A percentile compares a stretch with the other conserved stretches of the same genome.
These are phyloP conservation scores for Achaetomiella virescens DNA, from an alignment of 495 filamentous ascomycete species.

Conservation along the genomic window DNA sequence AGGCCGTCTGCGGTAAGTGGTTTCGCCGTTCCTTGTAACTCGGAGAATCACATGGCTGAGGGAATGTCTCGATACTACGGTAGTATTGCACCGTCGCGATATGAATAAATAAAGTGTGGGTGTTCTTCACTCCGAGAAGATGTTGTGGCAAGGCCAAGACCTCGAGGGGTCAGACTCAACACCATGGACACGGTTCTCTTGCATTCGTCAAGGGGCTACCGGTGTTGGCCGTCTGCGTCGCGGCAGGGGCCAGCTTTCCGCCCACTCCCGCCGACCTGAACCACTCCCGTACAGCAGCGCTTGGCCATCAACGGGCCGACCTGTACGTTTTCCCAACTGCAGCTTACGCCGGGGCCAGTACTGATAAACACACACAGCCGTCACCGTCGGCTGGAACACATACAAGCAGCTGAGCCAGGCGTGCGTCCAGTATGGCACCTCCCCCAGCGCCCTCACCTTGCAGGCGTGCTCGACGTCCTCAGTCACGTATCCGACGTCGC, in stretches of 20 bases:
- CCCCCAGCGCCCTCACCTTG: conserved; percentile 22
- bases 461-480: conserved; percentile 33
- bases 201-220: conserved; percentile 30
- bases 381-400: conserved; percentile 50
- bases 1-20: too few relatives aligned
- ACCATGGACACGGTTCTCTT: too few relatives aligned
- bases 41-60: too few relatives aligned
- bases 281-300: conserved; percentile 53
- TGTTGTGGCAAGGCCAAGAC: too few relatives aligned
- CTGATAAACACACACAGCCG: conserved; percentile 32
- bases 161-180: too few relatives aligned
- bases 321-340: conserved; percentile 31
- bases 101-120: too few relatives aligned
- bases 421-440: conserved; percentile 42
- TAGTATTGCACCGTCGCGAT: too few relatives aligned
- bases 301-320: conserved; percentile 51
- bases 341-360: background rate
- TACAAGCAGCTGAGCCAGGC: conserved; percentile 34
- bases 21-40: too few relatives aligned
- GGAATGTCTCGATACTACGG: too few relatives aligned
- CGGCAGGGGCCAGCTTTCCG: conserved; percentile 46
- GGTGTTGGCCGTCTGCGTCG: conserved; percentile 34
- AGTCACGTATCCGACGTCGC: conserved; percentile 35
- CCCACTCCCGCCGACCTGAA: conserved; percentile 47
- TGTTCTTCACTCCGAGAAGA: too few relatives aligned